Evolutionary conservation across 2,329 filamentous ascomycete species (phyloP), one percentile per base, ranked within the genome.

Genomic region (Hypomyces perniciosus): DNA sequence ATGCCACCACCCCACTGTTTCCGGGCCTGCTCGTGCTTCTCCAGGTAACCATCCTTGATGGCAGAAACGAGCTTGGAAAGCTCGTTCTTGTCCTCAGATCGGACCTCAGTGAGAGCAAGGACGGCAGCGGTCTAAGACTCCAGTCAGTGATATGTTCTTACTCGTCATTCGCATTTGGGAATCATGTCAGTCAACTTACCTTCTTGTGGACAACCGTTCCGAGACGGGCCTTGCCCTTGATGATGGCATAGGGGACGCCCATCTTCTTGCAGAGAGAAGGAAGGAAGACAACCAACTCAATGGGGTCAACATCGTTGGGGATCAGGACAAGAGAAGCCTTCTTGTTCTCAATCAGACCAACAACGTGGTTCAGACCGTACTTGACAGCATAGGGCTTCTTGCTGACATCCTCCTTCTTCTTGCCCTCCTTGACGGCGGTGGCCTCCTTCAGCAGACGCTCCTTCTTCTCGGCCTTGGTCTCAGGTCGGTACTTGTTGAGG

Each of bases 351-450:
- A 96, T 88, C 65, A 96, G 83, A 62, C 89, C 90, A 62, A 96
- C 90, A 61, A 99, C 93, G 83, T 99, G 93, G 87, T 99, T 99
- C 68, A 99, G 86, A 80, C 93, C 93, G 78, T 96, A 99, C 86
- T 99, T 99, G 83, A 93, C 91, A 62, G 87, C 79, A 79, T 96
- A 99, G 69, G 93, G 93, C 88, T 99, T 99, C 90, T 97, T 97
- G 87, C 84, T 89, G 72, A 95, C 92, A 68, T 96, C 91, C 84
- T 99, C 95, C 88, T 97, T 97, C 88, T 97, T 99, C 88, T 97
- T 96, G 76, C 95, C 93, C 77, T 97, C 91, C 73, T 90, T 85
- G 73, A 99, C 84, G 68, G 93, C 95, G 66, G 91, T 96, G 61
- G 95, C 93, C 84, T 99, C 93, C 84, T 96, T 90, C 74, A 88